Evolutionary conservation across 139 green algal species (phyloP).

Genomic region (Chlorella sorokiniana): DNA sequence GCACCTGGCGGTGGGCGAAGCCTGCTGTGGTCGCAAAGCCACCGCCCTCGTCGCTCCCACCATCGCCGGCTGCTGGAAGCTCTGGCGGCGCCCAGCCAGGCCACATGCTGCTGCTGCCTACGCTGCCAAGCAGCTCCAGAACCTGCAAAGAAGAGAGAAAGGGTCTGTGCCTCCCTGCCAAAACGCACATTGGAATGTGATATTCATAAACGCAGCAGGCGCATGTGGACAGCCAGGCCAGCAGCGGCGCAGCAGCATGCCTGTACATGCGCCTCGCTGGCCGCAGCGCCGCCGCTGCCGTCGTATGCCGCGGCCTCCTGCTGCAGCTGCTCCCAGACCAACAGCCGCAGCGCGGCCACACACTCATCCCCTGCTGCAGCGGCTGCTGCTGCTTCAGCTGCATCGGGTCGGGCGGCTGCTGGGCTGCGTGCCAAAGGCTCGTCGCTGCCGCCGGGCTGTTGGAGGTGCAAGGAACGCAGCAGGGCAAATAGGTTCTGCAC

Average conservation of each 20-base stretch:
- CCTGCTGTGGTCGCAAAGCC: not conserved
- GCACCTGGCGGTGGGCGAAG: conserved; percentile 11
- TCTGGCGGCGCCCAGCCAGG: conserved; percentile 27
- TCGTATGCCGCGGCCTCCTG: conserved; percentile 3
- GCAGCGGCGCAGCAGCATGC: not conserved
- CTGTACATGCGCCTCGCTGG: conserved; percentile 22
- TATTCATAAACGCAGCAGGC: not conserved
- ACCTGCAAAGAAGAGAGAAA: conserved; percentile 18
- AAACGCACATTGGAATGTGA: no score
- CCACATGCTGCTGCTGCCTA: conserved; percentile 36
- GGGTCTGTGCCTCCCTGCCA: not conserved
- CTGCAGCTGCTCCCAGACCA: conserved; percentile 27
- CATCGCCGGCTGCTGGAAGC: not conserved
- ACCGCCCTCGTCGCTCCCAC: no score
- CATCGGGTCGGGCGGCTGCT: not conserved
- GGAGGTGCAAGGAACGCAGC: conserved; percentile 29
- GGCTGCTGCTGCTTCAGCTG: not conserved
- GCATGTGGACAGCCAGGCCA: not conserved
- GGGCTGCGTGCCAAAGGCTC: not conserved
- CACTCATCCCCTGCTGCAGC: not conserved
- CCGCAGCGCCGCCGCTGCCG: not conserved
- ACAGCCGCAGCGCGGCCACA: conserved; percentile 2
- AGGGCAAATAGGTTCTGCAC: conserved; percentile 41
- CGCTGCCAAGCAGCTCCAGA: conserved; percentile 33
- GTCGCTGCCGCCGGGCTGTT: not conserved